Base-by-base conservation (phyloP, 192 early-diverging fungal species). In the Backusella westeae region DNA sequence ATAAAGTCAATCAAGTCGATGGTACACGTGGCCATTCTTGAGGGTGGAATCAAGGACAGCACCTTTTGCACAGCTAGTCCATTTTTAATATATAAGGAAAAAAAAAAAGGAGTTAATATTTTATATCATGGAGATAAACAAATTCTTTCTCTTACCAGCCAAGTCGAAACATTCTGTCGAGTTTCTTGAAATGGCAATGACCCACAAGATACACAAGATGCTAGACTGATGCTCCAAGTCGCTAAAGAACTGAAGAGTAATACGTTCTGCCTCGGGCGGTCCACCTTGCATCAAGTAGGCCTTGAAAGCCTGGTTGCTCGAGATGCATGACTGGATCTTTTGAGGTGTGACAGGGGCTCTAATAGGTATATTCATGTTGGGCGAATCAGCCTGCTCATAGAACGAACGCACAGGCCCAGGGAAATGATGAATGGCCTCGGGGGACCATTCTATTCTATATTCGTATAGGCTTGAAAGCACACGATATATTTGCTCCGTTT, bases 201-300 rank as follows among this genome's bases (percentile, higher is more conserved):
- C 82, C 93, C 93, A 94, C 19, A 94, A 77, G 4, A 87, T 86
- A 63, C 89, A 90, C 21, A 94, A 76, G 67, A 94, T 88, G 73
- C 87, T 84, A 17, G 91, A 82, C 42, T 92, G 93, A 69, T 89
- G 85, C 36, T 89, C 86, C 8, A 84, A 73, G 46, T 85, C 75
- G 6, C 88, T 87, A 69, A 93, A 94, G 39, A 90, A 88, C 53
- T 86, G 82, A 23, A 79, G 41, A 29, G 90, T 72, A 1, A 72
- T 79, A 1, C 75, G 53, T 34, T 87, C 87, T 9, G 73, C 76
- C 35, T 77, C 78, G 39, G 63, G 49, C 15, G 65, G 34, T 0
- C 82, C 82, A 0, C 82, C 82, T 67, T 83, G 82, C 15, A 78
- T 39, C 4, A 83, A 69, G 39, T 71, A 83, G 1, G 67, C 63